Evolutionary conservation across 140 eudicot genomes (phyloP).

Genomic region (Oenanthe javanica): DNA sequence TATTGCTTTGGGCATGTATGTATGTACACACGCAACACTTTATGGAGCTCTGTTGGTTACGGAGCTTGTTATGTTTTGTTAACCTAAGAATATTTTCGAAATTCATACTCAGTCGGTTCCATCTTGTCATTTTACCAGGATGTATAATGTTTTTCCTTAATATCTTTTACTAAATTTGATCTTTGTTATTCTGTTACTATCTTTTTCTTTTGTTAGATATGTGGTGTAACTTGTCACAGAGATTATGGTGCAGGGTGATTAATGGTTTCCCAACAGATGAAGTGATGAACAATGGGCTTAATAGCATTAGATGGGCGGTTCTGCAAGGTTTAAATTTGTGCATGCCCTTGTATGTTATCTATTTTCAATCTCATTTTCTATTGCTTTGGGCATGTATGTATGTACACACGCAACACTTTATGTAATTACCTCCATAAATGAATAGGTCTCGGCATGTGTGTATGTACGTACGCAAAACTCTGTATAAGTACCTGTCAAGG

Average conservation of each 20-base stretch:
- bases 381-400: no score
- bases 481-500: no score
- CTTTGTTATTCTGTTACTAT: no score
- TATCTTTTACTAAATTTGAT: no score
- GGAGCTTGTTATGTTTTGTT: not conserved
- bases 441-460: no score
- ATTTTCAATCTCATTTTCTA: not conserved
- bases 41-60: not conserved
- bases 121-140: not conserved
- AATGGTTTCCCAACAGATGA: not conserved
- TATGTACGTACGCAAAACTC: no score
- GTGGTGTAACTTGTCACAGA: not conserved
- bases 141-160: not conserved
- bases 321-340: not conserved
- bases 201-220: not conserved
- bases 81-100: not conserved
- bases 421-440: no score
- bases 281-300: not conserved
- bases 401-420: no score
- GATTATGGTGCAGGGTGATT: not conserved
- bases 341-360: not conserved
- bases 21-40: no score
- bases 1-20: no score
- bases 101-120: not conserved
- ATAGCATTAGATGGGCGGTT: not conserved